Percentiles rank a stretch among this genome's conserved stretches.
Evolutionary conservation across 495 filamentous ascomycete species (phyloP).

Genomic region (Hapsidospora chrysogenum): DNA sequence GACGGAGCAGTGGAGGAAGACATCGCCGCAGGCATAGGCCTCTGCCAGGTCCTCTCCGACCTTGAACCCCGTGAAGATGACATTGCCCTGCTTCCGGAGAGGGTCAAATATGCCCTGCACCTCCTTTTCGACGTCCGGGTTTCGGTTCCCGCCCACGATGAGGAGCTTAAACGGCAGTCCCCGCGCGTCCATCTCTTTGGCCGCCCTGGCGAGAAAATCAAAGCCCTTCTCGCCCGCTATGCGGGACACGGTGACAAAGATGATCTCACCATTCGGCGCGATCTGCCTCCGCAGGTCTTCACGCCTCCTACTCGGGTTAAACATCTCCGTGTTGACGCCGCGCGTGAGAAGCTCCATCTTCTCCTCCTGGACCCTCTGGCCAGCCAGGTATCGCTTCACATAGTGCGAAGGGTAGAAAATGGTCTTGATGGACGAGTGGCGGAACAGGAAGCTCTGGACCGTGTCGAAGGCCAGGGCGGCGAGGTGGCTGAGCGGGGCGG

Average conservation of each 20-base stretch:
- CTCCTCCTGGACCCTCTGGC: constrained; percentile 25
- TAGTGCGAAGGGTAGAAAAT: constrained; percentile 45
- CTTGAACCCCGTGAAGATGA: constrained; percentile 41
- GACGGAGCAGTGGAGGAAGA: constrained; percentile 48
- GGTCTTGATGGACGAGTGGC: constrained; percentile 34
- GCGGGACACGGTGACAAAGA: constrained; percentile 41
- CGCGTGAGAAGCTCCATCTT: constrained; percentile 38
- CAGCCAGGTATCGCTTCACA: constrained; percentile 36
- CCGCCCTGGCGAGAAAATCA: constrained; percentile 38
- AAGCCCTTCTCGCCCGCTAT: constrained; percentile 51
- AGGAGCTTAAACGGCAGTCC: constrained; percentile 39
- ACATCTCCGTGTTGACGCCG: constrained; percentile 41
- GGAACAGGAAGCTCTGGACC: constrained; percentile 44
- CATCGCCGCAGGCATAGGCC: constrained; percentile 41
- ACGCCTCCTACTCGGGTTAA: constrained; percentile 31
- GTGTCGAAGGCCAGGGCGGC: constrained; percentile 35
- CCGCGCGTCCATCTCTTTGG: constrained; percentile 27
- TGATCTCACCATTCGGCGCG: constrained; percentile 38
- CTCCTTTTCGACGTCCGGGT: constrained; percentile 35
- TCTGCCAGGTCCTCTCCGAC: constrained; percentile 34
- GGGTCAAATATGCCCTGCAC: constrained; percentile 32
- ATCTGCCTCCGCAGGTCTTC: constrained; percentile 27
- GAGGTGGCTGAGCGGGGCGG: constrained; percentile 32
- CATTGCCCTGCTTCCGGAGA: constrained; percentile 24
- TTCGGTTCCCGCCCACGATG: constrained; percentile 45